These are phyloP conservation scores for Mrakia gelida DNA, from an alignment of 768 basidiomycete species.

Conservation along the genomic window DNA sequence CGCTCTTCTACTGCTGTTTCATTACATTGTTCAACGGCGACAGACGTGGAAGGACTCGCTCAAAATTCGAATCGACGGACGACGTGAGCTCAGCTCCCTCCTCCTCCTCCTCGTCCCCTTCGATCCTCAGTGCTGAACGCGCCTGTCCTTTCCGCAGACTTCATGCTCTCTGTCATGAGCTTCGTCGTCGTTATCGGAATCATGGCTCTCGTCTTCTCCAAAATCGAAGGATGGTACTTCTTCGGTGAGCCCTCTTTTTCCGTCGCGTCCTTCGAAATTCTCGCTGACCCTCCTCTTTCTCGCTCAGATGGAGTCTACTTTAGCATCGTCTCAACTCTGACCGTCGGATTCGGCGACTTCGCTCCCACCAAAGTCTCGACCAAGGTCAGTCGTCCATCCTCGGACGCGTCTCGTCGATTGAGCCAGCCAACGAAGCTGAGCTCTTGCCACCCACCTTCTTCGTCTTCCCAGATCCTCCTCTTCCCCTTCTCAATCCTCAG, in stretches of 20 bases:
- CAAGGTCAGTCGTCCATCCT: background rate
- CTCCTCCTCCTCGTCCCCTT: too few species aligned
- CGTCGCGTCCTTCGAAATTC: background rate
- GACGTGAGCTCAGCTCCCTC: background rate
- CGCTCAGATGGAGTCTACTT: constrained; percentile 39
- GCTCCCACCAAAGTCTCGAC: constrained; percentile 33
- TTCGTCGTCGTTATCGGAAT: constrained; percentile 26
- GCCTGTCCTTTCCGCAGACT: background rate
- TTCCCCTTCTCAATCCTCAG: constrained; percentile 20
- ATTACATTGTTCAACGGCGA: constrained; percentile 4
- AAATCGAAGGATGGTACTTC: constrained; percentile 44
- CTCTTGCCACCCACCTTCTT: too few species aligned
- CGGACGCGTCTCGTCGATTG: too few species aligned
- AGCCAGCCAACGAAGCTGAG: too few species aligned
- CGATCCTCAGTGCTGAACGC: too few species aligned
- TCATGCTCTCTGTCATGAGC: constrained; percentile 15
- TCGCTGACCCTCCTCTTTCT: background rate
- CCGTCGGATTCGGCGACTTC: constrained; percentile 43
- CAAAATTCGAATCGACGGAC: constrained; percentile 23
- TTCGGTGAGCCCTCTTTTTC: constrained; percentile 28
- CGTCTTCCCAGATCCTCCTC: constrained; percentile 20
- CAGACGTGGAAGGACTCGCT: constrained; percentile 24
- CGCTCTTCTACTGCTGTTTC: constrained; percentile 8
- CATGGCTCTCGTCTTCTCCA: constrained; percentile 37
- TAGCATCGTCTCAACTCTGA: constrained; percentile 35